Percentiles rank a stretch among this genome's conserved stretches.
These are phyloP conservation scores for Quercus mongolica DNA, from an alignment of 306 rosid genomes.

Conservation along the genomic window DNA sequence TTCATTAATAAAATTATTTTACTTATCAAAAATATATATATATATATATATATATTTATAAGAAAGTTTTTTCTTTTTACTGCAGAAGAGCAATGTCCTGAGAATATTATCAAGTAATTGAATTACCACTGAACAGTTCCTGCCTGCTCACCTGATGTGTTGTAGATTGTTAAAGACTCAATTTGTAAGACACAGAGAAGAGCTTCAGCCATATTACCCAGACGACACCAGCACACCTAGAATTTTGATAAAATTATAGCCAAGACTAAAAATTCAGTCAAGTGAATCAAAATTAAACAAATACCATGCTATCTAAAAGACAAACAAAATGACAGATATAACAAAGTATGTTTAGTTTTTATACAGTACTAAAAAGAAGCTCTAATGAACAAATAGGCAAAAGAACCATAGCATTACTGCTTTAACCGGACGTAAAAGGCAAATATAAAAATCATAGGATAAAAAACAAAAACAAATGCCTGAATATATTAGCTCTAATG, in stretches of 20 bases:
- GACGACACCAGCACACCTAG: conserved; percentile 86
- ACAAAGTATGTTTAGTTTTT: neutral
- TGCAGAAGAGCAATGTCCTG: neutral
- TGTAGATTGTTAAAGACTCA: conserved; percentile 75
- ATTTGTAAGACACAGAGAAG: conserved; percentile 79
- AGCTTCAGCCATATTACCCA: conserved; percentile 71
- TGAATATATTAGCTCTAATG: neutral
- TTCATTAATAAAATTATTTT: too few relatives aligned
- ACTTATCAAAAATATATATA: too few relatives aligned
- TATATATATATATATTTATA: too few relatives aligned
- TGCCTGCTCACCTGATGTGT: conserved; percentile 66
- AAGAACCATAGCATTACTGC: too few relatives aligned
- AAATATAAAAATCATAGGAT: too few relatives aligned
- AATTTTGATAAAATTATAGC: conserved; percentile 20
- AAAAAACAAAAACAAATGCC: neutral
- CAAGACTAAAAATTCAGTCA: conserved; percentile 9
- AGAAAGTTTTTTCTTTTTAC: neutral
- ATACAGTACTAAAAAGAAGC: neutral
- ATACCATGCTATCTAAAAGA: neutral
- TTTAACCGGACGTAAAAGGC: too few relatives aligned
- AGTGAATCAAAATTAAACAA: conserved; percentile 14
- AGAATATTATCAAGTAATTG: neutral
- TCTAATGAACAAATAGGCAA: too few relatives aligned
- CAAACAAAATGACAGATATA: neutral
- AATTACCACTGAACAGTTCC: conserved; percentile 15